A percentile compares a stretch with the other conserved stretches of the same genome.
Conservation (phyloP, 1,139 yeast species). For the Candida tropicalis region DNA sequence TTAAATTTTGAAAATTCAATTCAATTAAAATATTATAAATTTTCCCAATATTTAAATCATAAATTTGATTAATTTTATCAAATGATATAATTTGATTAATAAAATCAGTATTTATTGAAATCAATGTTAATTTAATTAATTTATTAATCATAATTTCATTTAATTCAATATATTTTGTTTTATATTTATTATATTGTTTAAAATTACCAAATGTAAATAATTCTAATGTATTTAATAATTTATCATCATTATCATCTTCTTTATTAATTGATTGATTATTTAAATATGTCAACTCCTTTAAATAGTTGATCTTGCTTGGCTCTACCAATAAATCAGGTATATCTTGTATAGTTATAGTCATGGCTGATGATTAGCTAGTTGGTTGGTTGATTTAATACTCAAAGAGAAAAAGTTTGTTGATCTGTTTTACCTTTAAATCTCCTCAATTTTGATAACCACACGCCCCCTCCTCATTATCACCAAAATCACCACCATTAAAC, state of each 20-base stretch:
- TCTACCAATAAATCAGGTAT: slow-evolving; percentile 8
- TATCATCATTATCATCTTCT: slow-evolving; percentile 2
- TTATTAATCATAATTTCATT: slow-evolving; percentile 21
- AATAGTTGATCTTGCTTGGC: slow-evolving; percentile 10
- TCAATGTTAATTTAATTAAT: slow-evolving; percentile 31
- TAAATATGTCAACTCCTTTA: slow-evolving; percentile 12
- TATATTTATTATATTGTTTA: slow-evolving; percentile 27
- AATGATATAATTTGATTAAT: slow-evolving; percentile 24
- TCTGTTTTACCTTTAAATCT: neutral
- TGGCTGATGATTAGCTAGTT: neutral
- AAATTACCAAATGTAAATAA: slow-evolving; percentile 42
- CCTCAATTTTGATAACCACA: too few relatives aligned
- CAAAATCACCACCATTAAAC: neutral
- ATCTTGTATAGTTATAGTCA: slow-evolving; percentile 5
- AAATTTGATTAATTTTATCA: slow-evolving; percentile 13
- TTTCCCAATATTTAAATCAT: slow-evolving; percentile 19
- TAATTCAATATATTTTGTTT: slow-evolving; percentile 20
- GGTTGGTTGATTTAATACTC: too few relatives aligned
- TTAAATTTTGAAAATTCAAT: slow-evolving; percentile 27
- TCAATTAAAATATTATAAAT: slow-evolving; percentile 25
- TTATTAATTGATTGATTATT: neutral
- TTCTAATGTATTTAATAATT: slow-evolving; percentile 29
- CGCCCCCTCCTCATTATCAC: too few relatives aligned
- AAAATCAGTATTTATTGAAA: slow-evolving; percentile 26
- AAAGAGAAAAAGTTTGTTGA: too few relatives aligned